Evolutionary conservation across 257 asterid species (phyloP), one percentile per base, ranked within the genome.

Genomic region (Ajuga chamaepitys): DNA sequence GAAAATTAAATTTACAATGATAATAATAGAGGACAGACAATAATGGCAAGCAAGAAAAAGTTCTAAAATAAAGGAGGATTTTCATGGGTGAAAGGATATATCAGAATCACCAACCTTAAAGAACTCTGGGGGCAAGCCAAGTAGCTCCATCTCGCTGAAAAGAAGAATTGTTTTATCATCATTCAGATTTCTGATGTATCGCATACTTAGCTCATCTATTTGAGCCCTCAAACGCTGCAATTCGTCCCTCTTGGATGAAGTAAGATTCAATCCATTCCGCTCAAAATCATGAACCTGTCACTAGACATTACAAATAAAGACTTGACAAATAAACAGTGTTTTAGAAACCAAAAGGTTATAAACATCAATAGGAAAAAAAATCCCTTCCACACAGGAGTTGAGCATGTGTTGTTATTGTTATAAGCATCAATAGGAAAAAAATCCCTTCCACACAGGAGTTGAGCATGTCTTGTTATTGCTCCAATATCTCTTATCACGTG

Each of bases 271-370:
- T 42, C 99, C 99, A 63, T 86, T 89, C 80, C 95, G 82, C 79
- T 87, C 99, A 80, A 87, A 93, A 68, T 93, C 97, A 79, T 76
- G 81, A 83, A 93, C 87, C 99, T 93, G 98, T 93, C 96, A 93
- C 91, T 86, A 83, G 77, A 85, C 67, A 68, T 75, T 74, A 66
- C 72, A 70, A 71, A 79, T 76, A 82, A 78, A 70, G 73, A 78
- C 77, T 75, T 72, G 83, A 72, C 75, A 30, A 60, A 73, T 34
- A 62, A 73, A 66, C 53, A 46, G 26, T 64, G 25, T 18, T 34
- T 28, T 48, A 41, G 14, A 52, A 64, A 67, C 14, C 17, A 40
- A 48, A 9, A 42, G 38, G 4, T 13, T 47, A 58, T 52, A 41
- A 28, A n/a, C 50, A 53, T 32, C 44, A 47, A 38, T 28, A 20